Evolutionary conservation across 1,139 yeast species (phyloP).

Genomic region (Pichia sp.): DNA sequence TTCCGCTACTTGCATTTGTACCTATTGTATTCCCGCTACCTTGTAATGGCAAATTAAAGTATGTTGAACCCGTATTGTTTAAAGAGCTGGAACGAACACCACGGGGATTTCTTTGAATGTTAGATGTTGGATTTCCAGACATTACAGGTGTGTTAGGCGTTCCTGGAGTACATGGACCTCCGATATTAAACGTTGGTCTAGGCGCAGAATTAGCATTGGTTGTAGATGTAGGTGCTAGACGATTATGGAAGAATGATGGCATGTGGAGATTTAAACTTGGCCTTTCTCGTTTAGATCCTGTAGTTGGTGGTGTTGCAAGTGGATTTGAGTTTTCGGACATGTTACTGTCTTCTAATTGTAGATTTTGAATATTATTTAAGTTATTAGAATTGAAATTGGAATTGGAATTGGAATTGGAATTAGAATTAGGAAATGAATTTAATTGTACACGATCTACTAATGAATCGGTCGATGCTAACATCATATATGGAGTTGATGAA

Average conservation of each 20-base stretch:
- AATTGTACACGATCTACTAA: conserved; percentile 28
- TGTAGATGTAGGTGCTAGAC: too few species aligned
- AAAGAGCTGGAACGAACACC: conserved; percentile 5
- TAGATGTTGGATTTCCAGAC: not conserved
- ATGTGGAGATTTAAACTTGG: conserved; percentile 10
- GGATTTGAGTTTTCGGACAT: too few species aligned
- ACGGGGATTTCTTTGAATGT: conserved; percentile 10
- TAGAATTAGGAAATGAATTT: not conserved
- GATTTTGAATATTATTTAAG: too few species aligned
- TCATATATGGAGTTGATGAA: not conserved
- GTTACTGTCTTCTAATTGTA: too few species aligned
- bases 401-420: too few species aligned
- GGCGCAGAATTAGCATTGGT: conserved; percentile 1
- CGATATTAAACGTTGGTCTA: conserved; percentile 8
- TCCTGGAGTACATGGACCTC: conserved; percentile 7
- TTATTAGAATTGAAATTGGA: too few species aligned
- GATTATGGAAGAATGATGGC: conserved; percentile 5
- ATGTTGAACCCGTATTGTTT: not conserved
- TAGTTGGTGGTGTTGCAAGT: conserved; percentile 3
- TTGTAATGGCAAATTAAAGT: not conserved
- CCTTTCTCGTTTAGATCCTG: conserved; percentile 5
- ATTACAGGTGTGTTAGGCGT: conserved; percentile 8
- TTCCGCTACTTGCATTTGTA: not conserved
- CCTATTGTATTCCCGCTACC: not conserved
- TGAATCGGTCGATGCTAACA: conserved; percentile 28